These are phyloP conservation scores for Coemansia sp. DNA, from an alignment of 192 early-diverging fungal genomes.

Conservation along the genomic window DNA sequence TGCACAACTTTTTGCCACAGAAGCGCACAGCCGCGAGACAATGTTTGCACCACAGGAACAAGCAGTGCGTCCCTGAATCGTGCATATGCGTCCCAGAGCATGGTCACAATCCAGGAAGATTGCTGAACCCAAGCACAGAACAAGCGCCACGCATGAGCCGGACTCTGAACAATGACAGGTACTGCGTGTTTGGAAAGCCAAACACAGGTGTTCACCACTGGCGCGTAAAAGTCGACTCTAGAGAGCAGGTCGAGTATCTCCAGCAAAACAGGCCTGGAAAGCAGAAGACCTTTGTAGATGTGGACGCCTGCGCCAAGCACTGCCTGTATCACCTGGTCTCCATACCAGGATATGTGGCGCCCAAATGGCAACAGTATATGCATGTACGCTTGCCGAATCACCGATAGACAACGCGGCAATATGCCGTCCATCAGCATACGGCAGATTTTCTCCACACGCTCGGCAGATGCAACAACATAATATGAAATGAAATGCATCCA, in stretches of 20 bases:
- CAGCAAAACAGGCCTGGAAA: neutral
- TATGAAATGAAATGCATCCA: neutral
- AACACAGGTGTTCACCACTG: neutral
- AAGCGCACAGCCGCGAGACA: neutral
- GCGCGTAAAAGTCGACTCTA: slow-evolving; percentile 2
- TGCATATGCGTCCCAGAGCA: slow-evolving; percentile 16
- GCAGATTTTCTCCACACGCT: neutral
- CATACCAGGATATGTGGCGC: neutral
- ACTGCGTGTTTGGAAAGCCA: neutral
- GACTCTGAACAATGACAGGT: neutral
- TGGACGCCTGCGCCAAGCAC: neutral
- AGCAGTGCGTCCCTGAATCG: slow-evolving; percentile 15
- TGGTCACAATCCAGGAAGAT: slow-evolving; percentile 7
- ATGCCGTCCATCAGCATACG: neutral
- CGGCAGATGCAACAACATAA: neutral
- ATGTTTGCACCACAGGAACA: slow-evolving; percentile 2
- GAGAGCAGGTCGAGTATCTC: neutral
- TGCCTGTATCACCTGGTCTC: neutral
- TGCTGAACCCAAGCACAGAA: neutral
- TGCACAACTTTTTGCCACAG: slow-evolving; percentile 10
- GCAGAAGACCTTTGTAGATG: neutral
- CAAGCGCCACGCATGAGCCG: neutral
- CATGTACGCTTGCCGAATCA: neutral
- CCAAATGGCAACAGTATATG: neutral
- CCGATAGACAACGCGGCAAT: neutral